These are phyloP conservation scores for Suhomyces ambrosiae DNA, from an alignment of 1,139 yeast genomes.

Conservation along the genomic window DNA sequence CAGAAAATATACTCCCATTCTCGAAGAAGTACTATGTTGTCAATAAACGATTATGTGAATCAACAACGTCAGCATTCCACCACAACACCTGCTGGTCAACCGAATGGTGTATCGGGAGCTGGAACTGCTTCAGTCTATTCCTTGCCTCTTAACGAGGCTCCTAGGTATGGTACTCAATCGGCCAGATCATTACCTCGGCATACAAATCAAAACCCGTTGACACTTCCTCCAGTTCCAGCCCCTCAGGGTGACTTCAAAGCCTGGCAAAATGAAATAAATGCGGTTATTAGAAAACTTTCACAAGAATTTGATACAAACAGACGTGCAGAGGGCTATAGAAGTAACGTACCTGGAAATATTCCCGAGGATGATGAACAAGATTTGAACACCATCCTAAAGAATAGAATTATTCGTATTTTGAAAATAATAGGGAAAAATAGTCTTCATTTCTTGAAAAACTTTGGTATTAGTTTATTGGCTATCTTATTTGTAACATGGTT, in stretches of 20 bases:
- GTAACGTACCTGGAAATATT: slow-evolving; percentile 6
- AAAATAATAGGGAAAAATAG: slow-evolving; percentile 33
- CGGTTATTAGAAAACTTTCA: slow-evolving; percentile 42
- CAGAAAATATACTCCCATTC: slow-evolving; percentile 51
- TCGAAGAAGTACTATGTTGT: slow-evolving; percentile 41
- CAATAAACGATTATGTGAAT: slow-evolving; percentile 41
- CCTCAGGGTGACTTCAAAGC: slow-evolving; percentile 40
- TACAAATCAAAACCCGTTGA: slow-evolving; percentile 1
- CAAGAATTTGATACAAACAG: slow-evolving; percentile 33
- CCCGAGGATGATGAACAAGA: slow-evolving; percentile 21
- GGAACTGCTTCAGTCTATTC: slow-evolving; percentile 31
- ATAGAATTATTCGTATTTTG: slow-evolving; percentile 27
- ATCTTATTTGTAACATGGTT: slow-evolving; percentile 48
- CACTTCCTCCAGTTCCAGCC: slow-evolving; percentile 9
- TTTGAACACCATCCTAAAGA: slow-evolving; percentile 27
- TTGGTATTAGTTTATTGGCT: slow-evolving; percentile 41
- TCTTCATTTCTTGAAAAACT: slow-evolving; percentile 36
- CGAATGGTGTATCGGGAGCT: slow-evolving; percentile 13
- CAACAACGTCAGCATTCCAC: slow-evolving; percentile 35
- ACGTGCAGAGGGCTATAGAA: slow-evolving; percentile 7
- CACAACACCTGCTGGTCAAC: slow-evolving; percentile 17
- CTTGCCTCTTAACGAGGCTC: slow-evolving; percentile 19
- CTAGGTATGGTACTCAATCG: slow-evolving; percentile 7
- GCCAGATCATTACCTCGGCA: slow-evolving; percentile 13
- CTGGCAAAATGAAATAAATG: slow-evolving; percentile 51